Evolutionary conservation across 768 basidiomycete species (phyloP), one percentile per base, ranked within the genome.

Genomic region (Lactarius tabidus): DNA sequence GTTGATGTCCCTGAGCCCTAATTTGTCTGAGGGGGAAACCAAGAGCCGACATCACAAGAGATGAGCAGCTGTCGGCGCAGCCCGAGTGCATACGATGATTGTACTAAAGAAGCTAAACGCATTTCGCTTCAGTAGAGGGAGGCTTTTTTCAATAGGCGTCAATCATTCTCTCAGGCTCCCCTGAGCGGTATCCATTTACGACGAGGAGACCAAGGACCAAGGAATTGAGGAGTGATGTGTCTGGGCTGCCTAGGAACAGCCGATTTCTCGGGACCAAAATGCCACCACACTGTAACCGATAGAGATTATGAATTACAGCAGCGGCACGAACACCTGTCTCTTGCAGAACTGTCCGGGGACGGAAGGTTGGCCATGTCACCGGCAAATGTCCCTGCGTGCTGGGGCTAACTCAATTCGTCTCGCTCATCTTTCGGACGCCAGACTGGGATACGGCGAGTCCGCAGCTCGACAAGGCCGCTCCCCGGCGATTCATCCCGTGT

Each of bases 331-430:
- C 38, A 41, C 15, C 36, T 36, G 56, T 33, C 53, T 54, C 38
- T 48, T 35, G 60, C 52, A 58, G 31, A 36, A 52, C 48, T 43
- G n/a, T 57, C 56, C 56, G 36, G 59, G 33, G 58, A 55, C 58
- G 57, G 56, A 48, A 61, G 45, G 48, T 57, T 59, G 59, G 66
- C 61, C 66, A 48, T 69, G 62, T 67, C 54, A 69, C 18, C 62
- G 60, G 59, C 55, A 64, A 39, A 29, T 28, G 59, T 63, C 66
- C 66, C 55, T 67, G 68, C 52, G 54, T 41, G 58, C 51, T 56
- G 58, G 60, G 36, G 31, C 62, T 69, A 63, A 68, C 69, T 68
- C 60, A 65, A 69, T 69, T 67, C 61, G 68, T 68, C 62, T 54
- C 52, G 45, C 62, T 23, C 68, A 67, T 45, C 35, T 33, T 33